These are phyloP conservation scores for Pilaira anomala DNA, from an alignment of 192 early-diverging fungal genomes.

Conservation along the genomic window DNA sequence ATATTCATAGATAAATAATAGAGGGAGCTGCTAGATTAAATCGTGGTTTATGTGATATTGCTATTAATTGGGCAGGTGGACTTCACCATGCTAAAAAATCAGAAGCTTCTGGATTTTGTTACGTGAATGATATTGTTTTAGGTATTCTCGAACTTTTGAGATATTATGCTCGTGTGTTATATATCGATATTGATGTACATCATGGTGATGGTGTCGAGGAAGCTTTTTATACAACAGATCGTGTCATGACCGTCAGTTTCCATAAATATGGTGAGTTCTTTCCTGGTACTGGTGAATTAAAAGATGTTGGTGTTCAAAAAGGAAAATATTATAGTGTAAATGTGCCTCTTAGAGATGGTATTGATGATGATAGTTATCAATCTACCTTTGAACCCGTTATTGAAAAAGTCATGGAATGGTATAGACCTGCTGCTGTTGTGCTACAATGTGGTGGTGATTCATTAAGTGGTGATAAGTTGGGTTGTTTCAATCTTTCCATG, in stretches of 20 bases:
- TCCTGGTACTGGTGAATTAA: conserved; percentile 86
- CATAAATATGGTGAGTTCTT: conserved; percentile 97
- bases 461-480: conserved; percentile 89
- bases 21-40: conserved; percentile 84
- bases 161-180: conserved; percentile 90
- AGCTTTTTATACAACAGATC: conserved; percentile 88
- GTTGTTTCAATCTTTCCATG: conserved; percentile 95
- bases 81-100: conserved; percentile 80
- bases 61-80: conserved; percentile 91
- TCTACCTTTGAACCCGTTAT: conserved; percentile 70
- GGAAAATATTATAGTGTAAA: conserved; percentile 95
- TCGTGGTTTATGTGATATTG: conserved; percentile 80
- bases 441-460: conserved; percentile 98
- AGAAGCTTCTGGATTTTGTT: conserved; percentile 91
- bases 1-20: conserved; percentile 13
- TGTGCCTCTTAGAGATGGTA: conserved; percentile 91
- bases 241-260: conserved; percentile 95
- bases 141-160: conserved; percentile 45
- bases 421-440: conserved; percentile 86
- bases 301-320: conserved; percentile 78
- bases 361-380: conserved; percentile 89
- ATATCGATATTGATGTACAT: conserved; percentile 92
- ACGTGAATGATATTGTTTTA: conserved; percentile 93
- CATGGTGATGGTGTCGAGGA: conserved; percentile 96
- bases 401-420: conserved; percentile 91